Evolutionary conservation across 164 flowering plant species (phyloP).

Genomic region (Saururus chinensis): DNA sequence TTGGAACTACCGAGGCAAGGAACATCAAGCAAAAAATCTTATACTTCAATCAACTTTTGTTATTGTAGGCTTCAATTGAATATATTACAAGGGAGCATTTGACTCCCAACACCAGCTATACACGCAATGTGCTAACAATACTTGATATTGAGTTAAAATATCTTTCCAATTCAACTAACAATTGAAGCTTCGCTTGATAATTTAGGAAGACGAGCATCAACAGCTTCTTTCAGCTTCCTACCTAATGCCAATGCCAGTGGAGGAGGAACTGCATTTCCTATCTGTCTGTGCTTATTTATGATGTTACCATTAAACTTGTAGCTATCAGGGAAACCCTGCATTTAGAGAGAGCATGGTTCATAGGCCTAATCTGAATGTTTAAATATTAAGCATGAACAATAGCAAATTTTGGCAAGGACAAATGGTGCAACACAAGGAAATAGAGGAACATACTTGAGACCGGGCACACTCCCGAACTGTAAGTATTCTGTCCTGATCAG

Average conservation of each 20-base stretch:
- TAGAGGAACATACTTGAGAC: conserved; percentile 55
- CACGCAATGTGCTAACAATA: no score
- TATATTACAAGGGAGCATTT: no score
- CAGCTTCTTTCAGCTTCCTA: conserved; percentile 67
- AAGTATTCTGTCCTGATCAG: conserved; percentile 83
- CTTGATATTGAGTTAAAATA: no score
- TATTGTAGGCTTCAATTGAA: no score
- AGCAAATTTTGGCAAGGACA: no score
- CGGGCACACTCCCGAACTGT: conserved; percentile 97
- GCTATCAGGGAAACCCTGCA: conserved; percentile 81
- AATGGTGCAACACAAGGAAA: background rate
- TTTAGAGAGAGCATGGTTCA: background rate
- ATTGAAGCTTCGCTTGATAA: background rate
- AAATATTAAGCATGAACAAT: background rate
- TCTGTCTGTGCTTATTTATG: conserved; percentile 70
- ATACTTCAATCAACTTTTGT: no score
- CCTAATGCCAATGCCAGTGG: conserved; percentile 77
- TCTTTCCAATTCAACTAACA: background rate
- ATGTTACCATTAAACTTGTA: conserved; percentile 62
- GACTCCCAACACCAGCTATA: no score
- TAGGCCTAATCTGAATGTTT: background rate
- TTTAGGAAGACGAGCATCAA: conserved; percentile 1
- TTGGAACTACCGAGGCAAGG: no score
- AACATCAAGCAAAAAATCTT: no score
- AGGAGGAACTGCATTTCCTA: conserved; percentile 91